phyloP scores from a whole-genome alignment of 2,329 filamentous ascomycete species.

The Xylaria multiplex region DNA sequence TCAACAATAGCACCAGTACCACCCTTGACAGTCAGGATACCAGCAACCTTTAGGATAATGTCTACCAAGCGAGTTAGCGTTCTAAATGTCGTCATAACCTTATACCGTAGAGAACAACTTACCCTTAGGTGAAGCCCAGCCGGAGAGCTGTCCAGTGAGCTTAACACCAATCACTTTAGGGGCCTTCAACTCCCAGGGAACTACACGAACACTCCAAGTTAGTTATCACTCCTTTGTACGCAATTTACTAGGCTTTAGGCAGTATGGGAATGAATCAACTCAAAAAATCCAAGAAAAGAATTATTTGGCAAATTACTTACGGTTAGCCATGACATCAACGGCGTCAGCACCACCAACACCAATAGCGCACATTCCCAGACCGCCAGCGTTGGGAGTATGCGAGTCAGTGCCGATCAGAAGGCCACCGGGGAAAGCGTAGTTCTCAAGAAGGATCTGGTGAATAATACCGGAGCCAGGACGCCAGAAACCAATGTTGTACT shows the following conservation, averaged over 20 bases:
- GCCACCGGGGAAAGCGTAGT: slow-evolving; percentile 99
- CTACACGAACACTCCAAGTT: slow-evolving; percentile 56
- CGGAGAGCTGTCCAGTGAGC: slow-evolving; percentile 86
- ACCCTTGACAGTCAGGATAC: slow-evolving; percentile 96
- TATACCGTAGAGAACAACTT: slow-evolving; percentile 48
- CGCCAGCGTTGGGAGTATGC: slow-evolving; percentile 96
- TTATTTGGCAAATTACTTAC: slow-evolving; percentile 20
- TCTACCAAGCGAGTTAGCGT: slow-evolving; percentile 61
- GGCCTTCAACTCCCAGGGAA: slow-evolving; percentile 98
- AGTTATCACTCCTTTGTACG: slow-evolving; percentile 56
- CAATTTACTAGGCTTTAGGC: background rate
- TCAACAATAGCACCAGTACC: slow-evolving; percentile 92
- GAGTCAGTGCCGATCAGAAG: slow-evolving; percentile 97
- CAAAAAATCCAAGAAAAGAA: background rate
- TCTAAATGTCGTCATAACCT: background rate
- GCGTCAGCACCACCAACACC: slow-evolving; percentile 98
- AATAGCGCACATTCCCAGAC: slow-evolving; percentile 93
- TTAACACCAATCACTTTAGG: slow-evolving; percentile 97
- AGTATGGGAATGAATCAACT: background rate
- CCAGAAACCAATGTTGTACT: slow-evolving; percentile 99
- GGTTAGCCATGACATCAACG: slow-evolving; percentile 84
- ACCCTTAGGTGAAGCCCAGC: slow-evolving; percentile 96
- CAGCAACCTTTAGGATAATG: slow-evolving; percentile 96
- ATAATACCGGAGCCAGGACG: slow-evolving; percentile 98
- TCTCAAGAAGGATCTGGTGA: slow-evolving; percentile 97